phyloP scores from a whole-genome alignment of 2,329 filamentous ascomycete genomes.

The Colletotrichum liaoningense region DNA sequence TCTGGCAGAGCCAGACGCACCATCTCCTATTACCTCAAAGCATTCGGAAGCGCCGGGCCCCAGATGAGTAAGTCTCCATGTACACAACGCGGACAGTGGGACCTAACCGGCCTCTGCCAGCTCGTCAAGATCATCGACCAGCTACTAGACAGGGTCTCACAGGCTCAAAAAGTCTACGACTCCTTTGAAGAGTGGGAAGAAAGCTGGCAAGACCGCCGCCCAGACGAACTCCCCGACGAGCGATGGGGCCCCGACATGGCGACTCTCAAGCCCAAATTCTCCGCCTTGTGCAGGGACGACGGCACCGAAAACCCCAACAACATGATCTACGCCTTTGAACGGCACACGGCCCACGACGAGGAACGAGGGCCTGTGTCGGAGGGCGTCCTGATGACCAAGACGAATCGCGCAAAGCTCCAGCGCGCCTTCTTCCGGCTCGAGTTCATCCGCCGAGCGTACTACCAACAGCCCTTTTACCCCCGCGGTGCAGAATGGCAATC shows the following conservation, averaged over 20 bases:
- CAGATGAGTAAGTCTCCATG: background rate
- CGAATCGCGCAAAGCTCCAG: slow-evolving; percentile 6
- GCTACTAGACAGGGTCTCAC: background rate
- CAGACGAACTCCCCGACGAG: background rate
- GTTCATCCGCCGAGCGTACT: slow-evolving; percentile 11
- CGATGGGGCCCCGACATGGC: background rate
- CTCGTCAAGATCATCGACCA: background rate
- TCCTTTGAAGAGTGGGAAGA: slow-evolving; percentile 3
- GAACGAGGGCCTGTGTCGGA: background rate
- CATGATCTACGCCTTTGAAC: slow-evolving; percentile 8
- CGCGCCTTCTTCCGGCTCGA: slow-evolving; percentile 32
- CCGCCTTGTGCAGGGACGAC: background rate
- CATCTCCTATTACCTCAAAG: background rate
- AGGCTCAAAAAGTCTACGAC: background rate
- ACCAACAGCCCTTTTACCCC: slow-evolving; percentile 13
- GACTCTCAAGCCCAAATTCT: background rate
- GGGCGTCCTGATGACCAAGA: background rate
- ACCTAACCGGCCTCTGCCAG: slow-evolving; percentile 12
- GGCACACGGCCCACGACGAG: background rate
- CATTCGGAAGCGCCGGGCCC: background rate
- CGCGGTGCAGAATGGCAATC: background rate
- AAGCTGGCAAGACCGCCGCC: background rate
- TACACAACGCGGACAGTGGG: slow-evolving; percentile 1
- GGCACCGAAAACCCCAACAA: slow-evolving; percentile 2
- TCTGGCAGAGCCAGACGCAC: background rate